Conservation (phyloP, 768 basidiomycete species). For the Sutorius australiensis region DNA sequence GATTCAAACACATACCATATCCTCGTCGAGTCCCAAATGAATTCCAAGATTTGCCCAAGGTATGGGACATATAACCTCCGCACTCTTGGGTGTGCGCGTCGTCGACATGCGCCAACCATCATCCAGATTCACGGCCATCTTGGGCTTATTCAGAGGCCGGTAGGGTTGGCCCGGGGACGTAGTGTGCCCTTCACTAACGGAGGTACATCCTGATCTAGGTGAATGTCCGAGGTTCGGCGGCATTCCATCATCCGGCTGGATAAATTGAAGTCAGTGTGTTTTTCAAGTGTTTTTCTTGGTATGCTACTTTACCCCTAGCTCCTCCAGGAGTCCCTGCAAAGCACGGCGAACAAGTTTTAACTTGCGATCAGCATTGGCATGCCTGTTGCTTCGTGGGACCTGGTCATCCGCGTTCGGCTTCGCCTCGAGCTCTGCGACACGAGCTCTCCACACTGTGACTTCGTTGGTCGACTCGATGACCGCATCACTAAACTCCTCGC, state of each 20-base stretch:
- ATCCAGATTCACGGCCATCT: slow-evolving; percentile 8
- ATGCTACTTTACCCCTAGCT: slow-evolving; percentile 34
- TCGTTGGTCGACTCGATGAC: slow-evolving; percentile 23
- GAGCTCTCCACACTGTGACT: slow-evolving; percentile 19
- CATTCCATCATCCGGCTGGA: slow-evolving; percentile 21
- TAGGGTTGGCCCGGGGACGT: slow-evolving; percentile 7
- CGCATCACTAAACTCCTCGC: slow-evolving; percentile 27
- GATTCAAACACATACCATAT: slow-evolving; percentile 35
- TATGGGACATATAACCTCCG: slow-evolving; percentile 31
- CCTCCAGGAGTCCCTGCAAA: slow-evolving; percentile 40
- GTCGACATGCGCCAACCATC: slow-evolving; percentile 42
- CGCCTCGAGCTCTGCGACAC: slow-evolving; percentile 38
- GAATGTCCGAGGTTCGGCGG: slow-evolving; percentile 10
- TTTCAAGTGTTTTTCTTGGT: not conserved
- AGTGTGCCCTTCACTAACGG: not conserved
- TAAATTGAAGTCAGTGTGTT: not conserved
- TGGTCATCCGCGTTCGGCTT: slow-evolving; percentile 24
- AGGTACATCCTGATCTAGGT: slow-evolving; percentile 1
- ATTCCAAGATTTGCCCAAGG: slow-evolving; percentile 24
- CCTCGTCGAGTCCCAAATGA: slow-evolving; percentile 35
- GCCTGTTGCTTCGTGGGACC: slow-evolving; percentile 30
- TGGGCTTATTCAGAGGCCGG: slow-evolving; percentile 6
- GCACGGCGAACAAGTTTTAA: slow-evolving; percentile 36
- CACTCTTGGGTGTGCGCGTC: slow-evolving; percentile 35
- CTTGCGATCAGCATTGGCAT: slow-evolving; percentile 32